phyloP scores from a whole-genome alignment of 371 early-diverging fungal species.

The Haplosporangium sp. region DNA sequence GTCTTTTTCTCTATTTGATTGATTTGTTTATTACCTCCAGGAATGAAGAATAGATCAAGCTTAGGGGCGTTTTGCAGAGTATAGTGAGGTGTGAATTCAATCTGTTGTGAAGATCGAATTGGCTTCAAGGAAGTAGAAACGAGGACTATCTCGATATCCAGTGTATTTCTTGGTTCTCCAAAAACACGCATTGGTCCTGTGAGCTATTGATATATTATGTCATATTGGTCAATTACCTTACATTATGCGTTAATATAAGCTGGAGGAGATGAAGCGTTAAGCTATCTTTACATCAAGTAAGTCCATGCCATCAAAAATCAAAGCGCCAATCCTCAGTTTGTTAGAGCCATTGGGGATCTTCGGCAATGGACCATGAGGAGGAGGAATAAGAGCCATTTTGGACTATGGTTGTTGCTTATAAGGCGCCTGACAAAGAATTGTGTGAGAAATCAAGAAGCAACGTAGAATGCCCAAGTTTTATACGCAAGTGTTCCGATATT shows the following conservation, averaged over 20 bases:
- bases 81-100: conserved; percentile 25
- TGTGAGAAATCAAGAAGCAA: not conserved
- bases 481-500: no score
- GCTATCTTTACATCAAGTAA: conserved; percentile 37
- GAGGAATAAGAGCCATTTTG: not conserved
- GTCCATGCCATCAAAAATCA: conserved; percentile 38
- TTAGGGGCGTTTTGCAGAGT: conserved; percentile 35
- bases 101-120: conserved; percentile 13
- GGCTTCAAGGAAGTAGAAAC: conserved; percentile 19
- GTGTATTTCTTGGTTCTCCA: conserved; percentile 27
- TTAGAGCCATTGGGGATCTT: conserved; percentile 30
- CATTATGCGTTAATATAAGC: not conserved
- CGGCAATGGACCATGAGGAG: conserved; percentile 42
- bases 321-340: conserved; percentile 35
- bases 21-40: conserved; percentile 29
- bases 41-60: conserved; percentile 39
- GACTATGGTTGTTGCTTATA: not conserved
- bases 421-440: no score
- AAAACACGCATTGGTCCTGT: conserved; percentile 49
- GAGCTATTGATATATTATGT: conserved; percentile 5
- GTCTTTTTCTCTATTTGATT: not conserved
- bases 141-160: conserved; percentile 34
- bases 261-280: not conserved
- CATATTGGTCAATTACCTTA: not conserved
- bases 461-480: no score